phyloP scores from a whole-genome alignment of 768 basidiomycete species.

The Tephrocybe rancida region DNA sequence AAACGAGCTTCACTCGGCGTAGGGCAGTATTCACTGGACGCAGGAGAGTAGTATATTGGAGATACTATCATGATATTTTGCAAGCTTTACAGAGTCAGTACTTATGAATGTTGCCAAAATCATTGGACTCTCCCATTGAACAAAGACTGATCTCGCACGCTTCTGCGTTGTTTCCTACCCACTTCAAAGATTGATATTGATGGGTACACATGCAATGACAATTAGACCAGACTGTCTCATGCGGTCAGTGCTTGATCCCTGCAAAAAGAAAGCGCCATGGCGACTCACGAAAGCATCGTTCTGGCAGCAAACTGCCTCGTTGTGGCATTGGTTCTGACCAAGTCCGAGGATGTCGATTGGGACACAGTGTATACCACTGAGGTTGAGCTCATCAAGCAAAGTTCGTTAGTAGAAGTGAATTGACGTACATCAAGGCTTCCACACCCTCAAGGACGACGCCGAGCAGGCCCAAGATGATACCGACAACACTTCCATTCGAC shows the following conservation, averaged over 20 bases:
- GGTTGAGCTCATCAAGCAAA: not conserved
- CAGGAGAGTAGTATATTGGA: too few relatives aligned
- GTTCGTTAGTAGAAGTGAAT: not conserved
- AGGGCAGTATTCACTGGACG: too few relatives aligned
- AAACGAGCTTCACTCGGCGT: too few relatives aligned
- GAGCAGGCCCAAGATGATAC: conserved; percentile 23
- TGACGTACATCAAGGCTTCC: conserved; percentile 28
- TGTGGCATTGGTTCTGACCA: conserved; percentile 26
- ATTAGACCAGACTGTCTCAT: conserved; percentile 32
- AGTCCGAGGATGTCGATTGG: conserved; percentile 29
- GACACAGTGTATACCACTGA: conserved; percentile 31
- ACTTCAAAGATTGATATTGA: conserved; percentile 26
- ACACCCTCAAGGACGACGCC: conserved; percentile 27
- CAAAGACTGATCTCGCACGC: too few relatives aligned
- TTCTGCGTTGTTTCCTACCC: too few relatives aligned
- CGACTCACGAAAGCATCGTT: conserved; percentile 30
- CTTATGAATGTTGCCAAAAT: too few relatives aligned
- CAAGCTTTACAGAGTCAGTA: too few relatives aligned
- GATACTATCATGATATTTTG: too few relatives aligned
- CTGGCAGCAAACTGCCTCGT: conserved; percentile 42
- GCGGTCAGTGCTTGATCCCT: not conserved
- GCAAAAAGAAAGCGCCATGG: not conserved
- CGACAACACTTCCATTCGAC: conserved; percentile 25
- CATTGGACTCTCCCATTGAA: too few relatives aligned
- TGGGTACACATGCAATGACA: conserved; percentile 39